phyloP scores from a whole-genome alignment of 2,329 filamentous ascomycete genomes.

The Huntiella bhutanensis region DNA sequence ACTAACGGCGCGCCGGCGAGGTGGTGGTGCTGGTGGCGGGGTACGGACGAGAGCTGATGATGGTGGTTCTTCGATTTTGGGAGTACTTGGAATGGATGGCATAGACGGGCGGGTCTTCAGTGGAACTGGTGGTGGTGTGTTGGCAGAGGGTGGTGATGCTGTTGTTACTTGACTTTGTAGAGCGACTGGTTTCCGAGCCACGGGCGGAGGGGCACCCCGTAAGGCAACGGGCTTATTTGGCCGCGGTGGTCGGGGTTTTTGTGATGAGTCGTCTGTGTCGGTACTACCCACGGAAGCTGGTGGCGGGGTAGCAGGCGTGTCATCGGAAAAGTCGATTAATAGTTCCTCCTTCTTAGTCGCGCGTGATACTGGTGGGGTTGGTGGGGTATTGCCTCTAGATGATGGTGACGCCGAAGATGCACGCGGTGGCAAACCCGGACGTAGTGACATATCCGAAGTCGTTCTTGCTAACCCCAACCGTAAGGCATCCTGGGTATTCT shows the following conservation, averaged over 20 bases:
- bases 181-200: not conserved
- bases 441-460: not conserved
- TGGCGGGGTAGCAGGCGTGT: not conserved
- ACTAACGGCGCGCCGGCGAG: conserved; percentile 15
- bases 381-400: not conserved
- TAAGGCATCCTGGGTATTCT: conserved; percentile 21
- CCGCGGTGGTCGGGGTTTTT: conserved; percentile 26
- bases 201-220: conserved; percentile 20
- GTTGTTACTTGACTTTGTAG: conserved; percentile 1
- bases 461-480: not conserved
- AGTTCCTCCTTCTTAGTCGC: conserved; percentile 32
- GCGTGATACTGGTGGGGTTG: conserved; percentile 12
- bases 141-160: conserved; percentile 19
- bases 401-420: not conserved
- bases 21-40: conserved; percentile 21
- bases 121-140: not conserved
- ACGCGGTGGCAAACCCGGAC: conserved; percentile 2
- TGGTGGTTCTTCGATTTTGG: conserved; percentile 12
- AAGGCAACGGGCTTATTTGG: conserved; percentile 39
- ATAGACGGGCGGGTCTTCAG: conserved; percentile 17
- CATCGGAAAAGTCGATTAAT: conserved; percentile 37
- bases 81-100: conserved; percentile 3
- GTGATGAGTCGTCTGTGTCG: not conserved
- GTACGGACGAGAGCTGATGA: conserved; percentile 12
- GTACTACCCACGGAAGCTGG: not conserved